A percentile compares a stretch with the other conserved stretches of the same genome.
Conservation (phyloP, 352 stramenopile species). For the Globisporangium ultimum region DNA sequence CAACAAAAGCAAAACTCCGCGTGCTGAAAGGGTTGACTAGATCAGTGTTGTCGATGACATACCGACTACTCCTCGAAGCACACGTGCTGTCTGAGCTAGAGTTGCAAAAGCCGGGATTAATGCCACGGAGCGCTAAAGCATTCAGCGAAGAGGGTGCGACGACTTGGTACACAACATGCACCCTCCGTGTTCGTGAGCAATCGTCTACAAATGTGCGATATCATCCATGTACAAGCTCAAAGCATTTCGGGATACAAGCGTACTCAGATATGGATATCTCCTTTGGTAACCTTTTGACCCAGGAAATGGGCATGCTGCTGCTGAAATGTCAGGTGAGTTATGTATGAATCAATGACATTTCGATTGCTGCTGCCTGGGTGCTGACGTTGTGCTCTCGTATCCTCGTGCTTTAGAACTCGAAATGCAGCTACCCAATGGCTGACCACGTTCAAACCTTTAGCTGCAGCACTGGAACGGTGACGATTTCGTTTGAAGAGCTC, state of each 20-base stretch:
- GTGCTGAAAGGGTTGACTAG: slow-evolving; percentile 91
- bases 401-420: slow-evolving; percentile 45
- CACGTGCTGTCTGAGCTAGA: slow-evolving; percentile 91
- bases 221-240: slow-evolving; percentile 67
- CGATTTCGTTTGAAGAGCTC: slow-evolving; percentile 80
- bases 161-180: slow-evolving; percentile 76
- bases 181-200: slow-evolving; percentile 55
- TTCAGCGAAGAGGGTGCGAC: slow-evolving; percentile 27
- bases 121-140: slow-evolving; percentile 17
- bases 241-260: slow-evolving; percentile 59
- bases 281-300: slow-evolving; percentile 74
- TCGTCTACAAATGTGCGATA: slow-evolving; percentile 44
- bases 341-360: background rate
- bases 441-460: slow-evolving; percentile 84
- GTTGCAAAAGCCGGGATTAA: slow-evolving; percentile 38
- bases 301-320: slow-evolving; percentile 64
- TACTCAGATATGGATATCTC: slow-evolving; percentile 73
- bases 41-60: slow-evolving; percentile 91
- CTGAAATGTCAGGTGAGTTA: slow-evolving; percentile 73
- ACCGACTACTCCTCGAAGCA: slow-evolving; percentile 95
- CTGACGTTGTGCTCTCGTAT: slow-evolving; percentile 2
- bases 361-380: background rate
- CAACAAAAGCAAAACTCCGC: slow-evolving; percentile 84
- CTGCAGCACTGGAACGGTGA: slow-evolving; percentile 64
- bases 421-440: slow-evolving; percentile 78